Evolutionary conservation across 164 flowering plant species (phyloP), one percentile per base, ranked within the genome.

Genomic region (Brasenia schreberi): DNA sequence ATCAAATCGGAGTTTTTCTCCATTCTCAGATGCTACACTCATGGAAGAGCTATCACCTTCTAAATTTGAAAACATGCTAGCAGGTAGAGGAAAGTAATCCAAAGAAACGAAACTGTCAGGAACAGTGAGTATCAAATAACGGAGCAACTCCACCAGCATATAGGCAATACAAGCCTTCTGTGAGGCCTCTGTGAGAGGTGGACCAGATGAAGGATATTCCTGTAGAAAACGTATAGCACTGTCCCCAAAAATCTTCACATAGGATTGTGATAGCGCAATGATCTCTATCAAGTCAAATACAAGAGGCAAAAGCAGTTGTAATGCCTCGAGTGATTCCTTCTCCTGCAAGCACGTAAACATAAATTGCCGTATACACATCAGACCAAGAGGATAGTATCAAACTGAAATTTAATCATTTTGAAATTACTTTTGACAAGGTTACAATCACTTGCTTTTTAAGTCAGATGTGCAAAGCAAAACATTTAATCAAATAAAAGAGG

Each of bases 41-140:
- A 73, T 63, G 72, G 80, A 78, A 69, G 64, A 68, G 19, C 81
- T 87, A 75, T 79, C 82, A 75, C 75, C 85, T 42, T 65, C 72
- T 18, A 68, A 71, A 66, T 80, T 77, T 42, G 86, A 82, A 49
- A 76, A 70, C 12, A 95, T 84, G 77, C 80, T 77, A 5, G 79
- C 65, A 27, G 95, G 97, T 68, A 95, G 70, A 33, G 96, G 96
- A 74, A 92, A 90, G 81, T 96, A 90, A 78, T 95, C 96, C 83
- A 92, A 78, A 62, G 91, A 88, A 75, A 92, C 97, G 81, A 95
- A 90, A 43, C 98, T 92, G 77, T 92, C 98, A 52, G 99, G 99
- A 2, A 88, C 96, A 68, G 95, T 85, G 18, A 88, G 70, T 67
- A 95, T 74, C 72, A 95, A 71, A 76, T 85, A 95, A 11, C 88